Percentiles rank a stretch among this genome's conserved stretches.
Evolutionary conservation across 805 yeast genomes (phyloP).

Genomic region (Yarrowia sp.): DNA sequence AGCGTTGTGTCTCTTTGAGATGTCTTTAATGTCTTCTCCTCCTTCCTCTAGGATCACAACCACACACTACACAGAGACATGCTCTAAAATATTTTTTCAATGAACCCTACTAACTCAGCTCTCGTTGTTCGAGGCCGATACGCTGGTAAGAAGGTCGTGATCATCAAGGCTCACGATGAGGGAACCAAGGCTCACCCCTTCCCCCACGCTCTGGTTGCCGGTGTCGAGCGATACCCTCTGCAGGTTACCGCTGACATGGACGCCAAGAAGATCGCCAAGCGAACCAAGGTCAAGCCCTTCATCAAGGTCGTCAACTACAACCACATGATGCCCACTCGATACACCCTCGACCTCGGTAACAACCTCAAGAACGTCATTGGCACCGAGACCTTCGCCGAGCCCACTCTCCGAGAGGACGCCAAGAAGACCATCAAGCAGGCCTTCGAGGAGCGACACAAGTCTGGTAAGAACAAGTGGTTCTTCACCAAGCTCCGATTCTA

Average conservation of each 20-base stretch:
- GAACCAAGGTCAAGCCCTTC: slow-evolving; percentile 98
- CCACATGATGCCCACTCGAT: slow-evolving; percentile 99
- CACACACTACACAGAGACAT: not conserved
- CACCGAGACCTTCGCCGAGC: slow-evolving; percentile 94
- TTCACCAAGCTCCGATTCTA: slow-evolving; percentile 96
- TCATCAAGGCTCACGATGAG: slow-evolving; percentile 97
- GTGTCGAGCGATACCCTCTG: slow-evolving; percentile 98
- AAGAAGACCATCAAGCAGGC: slow-evolving; percentile 99
- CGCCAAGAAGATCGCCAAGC: slow-evolving; percentile 95
- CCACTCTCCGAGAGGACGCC: slow-evolving; percentile 98
- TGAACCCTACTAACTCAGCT: slow-evolving; percentile 57
- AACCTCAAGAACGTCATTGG: slow-evolving; percentile 84
- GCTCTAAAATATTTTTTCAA: not conserved
- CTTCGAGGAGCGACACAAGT: slow-evolving; percentile 97
- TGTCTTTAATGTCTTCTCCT: not conserved
- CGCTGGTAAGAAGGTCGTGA: slow-evolving; percentile 99
- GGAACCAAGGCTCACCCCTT: slow-evolving; percentile 98
- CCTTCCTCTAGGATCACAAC: not conserved
- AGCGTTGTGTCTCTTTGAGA: not conserved
- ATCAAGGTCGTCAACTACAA: slow-evolving; percentile 99
- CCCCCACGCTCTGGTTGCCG: slow-evolving; percentile 99
- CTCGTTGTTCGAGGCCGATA: slow-evolving; percentile 99
- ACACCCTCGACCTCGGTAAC: slow-evolving; percentile 95
- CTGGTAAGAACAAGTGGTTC: slow-evolving; percentile 99
- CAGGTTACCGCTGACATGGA: slow-evolving; percentile 95